These are phyloP conservation scores for Zalaria obscura DNA, from an alignment of 2,329 filamentous ascomycete species.

Conservation along the genomic window DNA sequence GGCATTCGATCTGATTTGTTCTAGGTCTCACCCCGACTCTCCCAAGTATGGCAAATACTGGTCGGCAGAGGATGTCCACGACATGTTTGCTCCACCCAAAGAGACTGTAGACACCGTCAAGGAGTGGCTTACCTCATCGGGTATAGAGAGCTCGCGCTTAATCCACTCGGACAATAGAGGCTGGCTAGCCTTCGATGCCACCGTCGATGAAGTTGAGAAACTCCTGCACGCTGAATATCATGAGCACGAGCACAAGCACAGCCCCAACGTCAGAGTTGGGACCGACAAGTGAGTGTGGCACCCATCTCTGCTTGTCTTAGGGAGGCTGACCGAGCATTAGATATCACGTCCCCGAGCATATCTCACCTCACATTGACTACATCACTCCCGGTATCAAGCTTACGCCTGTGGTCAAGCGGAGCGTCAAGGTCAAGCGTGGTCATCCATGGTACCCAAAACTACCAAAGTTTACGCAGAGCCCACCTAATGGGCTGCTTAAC, in stretches of 20 bases:
- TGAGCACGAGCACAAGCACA: constrained; percentile 11
- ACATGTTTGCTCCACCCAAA: constrained; percentile 24
- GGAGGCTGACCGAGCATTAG: background rate
- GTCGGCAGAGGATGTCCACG: constrained; percentile 21
- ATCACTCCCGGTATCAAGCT: constrained; percentile 15
- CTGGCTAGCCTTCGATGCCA: constrained; percentile 18
- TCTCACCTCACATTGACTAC: constrained; percentile 13
- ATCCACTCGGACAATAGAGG: constrained; percentile 22
- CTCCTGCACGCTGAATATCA: constrained; percentile 14
- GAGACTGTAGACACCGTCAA: constrained; percentile 21
- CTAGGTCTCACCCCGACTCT: constrained; percentile 10
- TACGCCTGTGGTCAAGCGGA: constrained; percentile 6
- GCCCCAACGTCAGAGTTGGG: constrained; percentile 8
- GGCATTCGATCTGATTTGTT: background rate
- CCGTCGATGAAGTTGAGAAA: constrained; percentile 12
- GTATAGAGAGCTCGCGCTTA: constrained; percentile 16
- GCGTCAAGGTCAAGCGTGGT: background rate
- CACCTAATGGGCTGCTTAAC: background rate
- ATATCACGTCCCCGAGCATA: constrained; percentile 12
- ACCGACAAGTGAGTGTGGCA: constrained; percentile 6
- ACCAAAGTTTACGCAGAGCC: constrained; percentile 1
- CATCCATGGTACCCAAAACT: constrained; percentile 1
- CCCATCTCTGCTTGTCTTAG: background rate
- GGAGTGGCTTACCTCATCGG: constrained; percentile 22
- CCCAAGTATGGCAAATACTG: constrained; percentile 27